A percentile compares a stretch with the other conserved stretches of the same genome.
These are phyloP conservation scores for Streptanthus diversifolius DNA, from an alignment of 345 rosid genomes.

Conservation along the genomic window DNA sequence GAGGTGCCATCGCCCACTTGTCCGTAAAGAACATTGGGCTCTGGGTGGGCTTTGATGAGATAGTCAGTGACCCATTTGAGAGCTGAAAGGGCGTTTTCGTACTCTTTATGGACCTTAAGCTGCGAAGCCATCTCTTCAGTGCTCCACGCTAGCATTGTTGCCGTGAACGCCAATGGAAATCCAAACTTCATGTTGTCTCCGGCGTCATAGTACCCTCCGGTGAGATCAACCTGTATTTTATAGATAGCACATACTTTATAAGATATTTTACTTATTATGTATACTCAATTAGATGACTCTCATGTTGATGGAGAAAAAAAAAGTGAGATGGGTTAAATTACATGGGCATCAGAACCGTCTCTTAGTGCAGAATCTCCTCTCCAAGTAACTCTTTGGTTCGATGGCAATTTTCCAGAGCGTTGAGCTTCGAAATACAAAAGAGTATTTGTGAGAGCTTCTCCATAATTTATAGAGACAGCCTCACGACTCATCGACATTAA, in stretches of 20 bases:
- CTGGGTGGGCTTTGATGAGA: constrained; percentile 57
- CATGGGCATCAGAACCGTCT: constrained; percentile 50
- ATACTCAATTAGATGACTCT: background rate
- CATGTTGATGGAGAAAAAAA: background rate
- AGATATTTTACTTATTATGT: background rate
- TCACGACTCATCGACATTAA: background rate
- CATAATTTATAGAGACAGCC: constrained; percentile 37
- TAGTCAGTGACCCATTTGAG: constrained; percentile 69
- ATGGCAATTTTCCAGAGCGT: constrained; percentile 67
- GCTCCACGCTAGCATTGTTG: constrained; percentile 72
- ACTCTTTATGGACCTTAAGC: constrained; percentile 34
- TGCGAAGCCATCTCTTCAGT: constrained; percentile 44
- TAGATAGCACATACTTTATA: background rate
- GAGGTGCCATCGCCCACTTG: constrained; percentile 56
- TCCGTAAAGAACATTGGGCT: constrained; percentile 48
- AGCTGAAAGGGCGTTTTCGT: constrained; percentile 42
- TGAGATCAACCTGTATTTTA: constrained; percentile 42
- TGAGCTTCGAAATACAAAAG: constrained; percentile 74
- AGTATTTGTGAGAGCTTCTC: constrained; percentile 54
- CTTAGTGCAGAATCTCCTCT: constrained; percentile 61
- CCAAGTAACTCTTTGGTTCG: constrained; percentile 57
- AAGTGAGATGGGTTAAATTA: constrained; percentile 3
- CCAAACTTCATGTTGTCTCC: constrained; percentile 80
- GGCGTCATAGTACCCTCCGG: constrained; percentile 76
- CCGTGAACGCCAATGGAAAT: constrained; percentile 69